Evolutionary conservation across 2,329 filamentous ascomycete genomes (phyloP).

Genomic region (Ceratocystiopsis brevicomis): DNA sequence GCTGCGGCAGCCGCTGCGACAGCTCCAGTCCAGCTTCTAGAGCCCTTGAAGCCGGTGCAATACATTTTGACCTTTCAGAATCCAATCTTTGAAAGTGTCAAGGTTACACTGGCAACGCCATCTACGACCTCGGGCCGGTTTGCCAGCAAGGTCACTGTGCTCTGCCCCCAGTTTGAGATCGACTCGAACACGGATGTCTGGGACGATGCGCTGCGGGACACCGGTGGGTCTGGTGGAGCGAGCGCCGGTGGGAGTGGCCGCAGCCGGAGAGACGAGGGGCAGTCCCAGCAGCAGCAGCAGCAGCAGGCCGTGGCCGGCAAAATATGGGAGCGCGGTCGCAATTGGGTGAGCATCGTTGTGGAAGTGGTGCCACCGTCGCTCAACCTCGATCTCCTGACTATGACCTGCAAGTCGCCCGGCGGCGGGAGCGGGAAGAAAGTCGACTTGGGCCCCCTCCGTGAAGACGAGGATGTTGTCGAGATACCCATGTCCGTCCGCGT

Average conservation of each 20-base stretch:
- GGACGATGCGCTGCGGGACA: conserved; percentile 68
- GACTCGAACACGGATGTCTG: conserved; percentile 74
- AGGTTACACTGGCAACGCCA: conserved; percentile 73
- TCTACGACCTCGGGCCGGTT: conserved; percentile 59
- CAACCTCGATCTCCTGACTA: conserved; percentile 18
- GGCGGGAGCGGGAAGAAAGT: conserved; percentile 8
- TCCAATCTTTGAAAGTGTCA: conserved; percentile 79
- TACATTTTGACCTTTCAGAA: conserved; percentile 85
- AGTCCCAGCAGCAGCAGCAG: conserved; percentile 23
- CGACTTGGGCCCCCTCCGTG: conserved; percentile 28
- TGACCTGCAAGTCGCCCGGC: conserved; percentile 12
- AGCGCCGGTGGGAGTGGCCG: conserved; percentile 19
- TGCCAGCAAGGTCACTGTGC: conserved; percentile 64
- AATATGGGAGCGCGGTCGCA: conserved; percentile 84
- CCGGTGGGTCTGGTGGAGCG: conserved; percentile 12
- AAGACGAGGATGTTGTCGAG: conserved; percentile 53
- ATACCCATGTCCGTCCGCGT: conserved; percentile 86
- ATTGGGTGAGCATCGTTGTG: conserved; percentile 87
- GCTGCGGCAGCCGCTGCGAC: conserved; percentile 8
- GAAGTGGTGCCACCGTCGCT: conserved; percentile 60
- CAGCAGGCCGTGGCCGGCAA: conserved; percentile 69
- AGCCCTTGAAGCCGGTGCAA: conserved; percentile 47
- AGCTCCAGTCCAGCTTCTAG: conserved; percentile 19
- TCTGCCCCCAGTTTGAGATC: conserved; percentile 87
- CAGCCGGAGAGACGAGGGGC: conserved; percentile 20